Base-by-base conservation (phyloP, 2,329 filamentous ascomycete species). In the Colletotrichum sp. region DNA sequence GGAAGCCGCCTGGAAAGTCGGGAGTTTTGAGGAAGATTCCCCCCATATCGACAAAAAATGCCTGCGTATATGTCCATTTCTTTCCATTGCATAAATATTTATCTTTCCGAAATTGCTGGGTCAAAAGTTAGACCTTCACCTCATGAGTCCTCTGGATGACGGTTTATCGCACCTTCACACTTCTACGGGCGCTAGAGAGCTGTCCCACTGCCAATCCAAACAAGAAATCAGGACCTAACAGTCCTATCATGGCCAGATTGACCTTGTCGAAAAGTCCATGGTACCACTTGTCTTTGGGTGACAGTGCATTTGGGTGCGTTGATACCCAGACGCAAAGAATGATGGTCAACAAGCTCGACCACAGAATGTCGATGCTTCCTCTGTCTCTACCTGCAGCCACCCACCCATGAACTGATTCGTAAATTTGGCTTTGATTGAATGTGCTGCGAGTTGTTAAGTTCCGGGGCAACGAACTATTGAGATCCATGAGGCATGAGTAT, bases 31-130 rank as follows among this genome's bases (percentile, higher is more conserved):
- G 79, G 1, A 82, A 36, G 67, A 87, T 83, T 5, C 86, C 85
- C 2, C 86, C 86, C 81, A 85, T 86, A 65, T 87, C 83, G 5
- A 82, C 85, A 70, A 83, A 86, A 75, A 87, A 87, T 2, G 82
- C 85, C 68, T 87, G 83, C 12, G 70, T 82, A 63, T 85, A 78
- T 1, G 83, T 86, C 86, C 86, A 88, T 5, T 81, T 60, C 18
- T 67, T 21, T 36, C 63, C 52, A 5, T 52, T 77, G 55, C n/a
- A 73, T 70, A 74, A 74, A 48, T n/a, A 32, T 30, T 32, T 76
- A 72, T 76, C 81, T 81, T 60, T 72, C 3, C 38, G 38, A 10
- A 66, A 77, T 69, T 28, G 74, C 71, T 48, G 63, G 1, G n/a
- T 26, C 12, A 57, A 57, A 7, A 5, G 5, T 57, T 57, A 57